Percentiles rank a stretch among this genome's conserved stretches.
These are phyloP conservation scores for Gloeostereum incarnatum DNA, from an alignment of 768 basidiomycete species.

Conservation along the genomic window DNA sequence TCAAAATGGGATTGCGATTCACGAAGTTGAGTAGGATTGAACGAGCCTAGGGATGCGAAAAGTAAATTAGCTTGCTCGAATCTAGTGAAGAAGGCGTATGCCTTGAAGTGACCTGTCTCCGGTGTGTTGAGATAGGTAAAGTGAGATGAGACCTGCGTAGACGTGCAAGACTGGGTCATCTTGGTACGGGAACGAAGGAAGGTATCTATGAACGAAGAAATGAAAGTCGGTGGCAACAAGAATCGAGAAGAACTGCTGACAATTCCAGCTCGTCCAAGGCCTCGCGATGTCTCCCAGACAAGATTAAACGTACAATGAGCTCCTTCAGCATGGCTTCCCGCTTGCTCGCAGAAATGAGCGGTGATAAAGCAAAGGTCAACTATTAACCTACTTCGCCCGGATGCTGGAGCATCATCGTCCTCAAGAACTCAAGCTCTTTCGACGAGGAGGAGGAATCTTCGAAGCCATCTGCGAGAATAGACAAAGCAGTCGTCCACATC, in stretches of 20 bases:
- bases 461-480: conserved; percentile 33
- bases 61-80: not conserved
- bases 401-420: conserved; percentile 61
- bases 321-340: conserved; percentile 70
- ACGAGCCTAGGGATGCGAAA: conserved; percentile 7
- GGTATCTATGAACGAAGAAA: conserved; percentile 53
- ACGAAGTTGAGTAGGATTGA: conserved; percentile 28
- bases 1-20: conserved; percentile 59
- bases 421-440: conserved; percentile 49
- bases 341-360: conserved; percentile 26
- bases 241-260: conserved; percentile 30
- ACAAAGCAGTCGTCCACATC: conserved; percentile 63
- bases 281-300: conserved; percentile 44
- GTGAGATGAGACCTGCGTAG: conserved; percentile 70
- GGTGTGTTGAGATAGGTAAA: conserved; percentile 47
- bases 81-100: not conserved
- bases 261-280: conserved; percentile 84
- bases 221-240: conserved; percentile 5
- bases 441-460: conserved; percentile 18
- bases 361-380: conserved; percentile 1
- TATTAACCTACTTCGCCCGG: conserved; percentile 51
- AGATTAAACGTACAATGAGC: conserved; percentile 58
- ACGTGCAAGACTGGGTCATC: conserved; percentile 73
- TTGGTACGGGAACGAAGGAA: conserved; percentile 83
- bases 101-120: not conserved